Evolutionary conservation across 139 green algal species (phyloP), one percentile per base, ranked within the genome.

Genomic region (Spirogloea muscicola): DNA sequence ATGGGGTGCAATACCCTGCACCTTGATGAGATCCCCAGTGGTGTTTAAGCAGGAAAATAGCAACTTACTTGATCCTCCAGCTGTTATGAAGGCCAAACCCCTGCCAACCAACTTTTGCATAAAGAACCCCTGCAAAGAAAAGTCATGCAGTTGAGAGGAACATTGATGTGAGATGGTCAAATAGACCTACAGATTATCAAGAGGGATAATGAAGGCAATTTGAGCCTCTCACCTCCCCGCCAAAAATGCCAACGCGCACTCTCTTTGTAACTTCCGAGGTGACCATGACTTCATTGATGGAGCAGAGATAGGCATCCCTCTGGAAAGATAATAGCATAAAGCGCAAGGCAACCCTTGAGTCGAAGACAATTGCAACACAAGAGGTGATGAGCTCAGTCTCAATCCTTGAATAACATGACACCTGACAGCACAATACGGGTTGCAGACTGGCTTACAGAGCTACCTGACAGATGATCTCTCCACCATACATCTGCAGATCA

Each of bases 231-330:
- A 68, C 59, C 7, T 68, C 59, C 36, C 31, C 33, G 59, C 27
- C 59, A 64, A 62, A 68, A 9, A 68, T 29, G 13, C 59, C 59
- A 27, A 68, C 59, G 49, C 59, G 16, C 27, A 31, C 10, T 31
- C 59, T 48, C 25, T 31, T 27, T 18, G 59, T 64, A 29, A 68
- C 13, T 3, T 68, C 59, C 33, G 59, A 29, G 31, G 59, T 68
- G 59, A 68, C 59, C 16, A 31, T 68, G 16, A 68, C 59, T 25
- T 68, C 59, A 31, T 68, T 68, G 38, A 68, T 27, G 6, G 59
- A 68, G 33, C 59, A 68, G 38, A 68, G 59, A 31, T 68, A 68
- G 29, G 59, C 59, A 31, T 66, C 59, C 59, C 59, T 66, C 59
- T 68, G 59, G 31, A 43, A 25, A 25, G n/a, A n/a, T n/a, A 25